A percentile compares a stretch with the other conserved stretches of the same genome.
Conservation (phyloP, 1,139 yeast genomes). For the Pichia sp. region DNA sequence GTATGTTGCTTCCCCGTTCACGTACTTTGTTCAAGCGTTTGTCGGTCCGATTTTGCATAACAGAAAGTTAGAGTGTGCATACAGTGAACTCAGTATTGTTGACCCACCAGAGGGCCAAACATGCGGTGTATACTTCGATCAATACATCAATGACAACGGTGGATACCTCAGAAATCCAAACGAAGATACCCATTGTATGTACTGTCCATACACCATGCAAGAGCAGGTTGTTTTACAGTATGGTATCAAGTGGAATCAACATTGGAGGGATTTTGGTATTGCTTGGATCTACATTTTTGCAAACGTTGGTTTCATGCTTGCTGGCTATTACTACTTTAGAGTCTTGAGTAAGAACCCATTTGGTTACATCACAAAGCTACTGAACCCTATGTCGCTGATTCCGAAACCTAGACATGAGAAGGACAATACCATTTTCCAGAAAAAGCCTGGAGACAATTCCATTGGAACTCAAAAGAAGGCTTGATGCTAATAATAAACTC, state of each 20-base stretch:
- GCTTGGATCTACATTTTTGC: constrained; percentile 48
- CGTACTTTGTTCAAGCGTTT: constrained; percentile 50
- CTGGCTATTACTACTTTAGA: constrained; percentile 15
- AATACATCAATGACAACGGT: constrained; percentile 29
- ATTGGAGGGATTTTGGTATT: constrained; percentile 66
- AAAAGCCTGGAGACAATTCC: constrained; percentile 29
- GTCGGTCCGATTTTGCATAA: constrained; percentile 46
- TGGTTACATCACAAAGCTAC: constrained; percentile 2
- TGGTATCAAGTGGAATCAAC: constrained; percentile 37
- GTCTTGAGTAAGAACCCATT: constrained; percentile 8
- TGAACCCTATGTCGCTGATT: constrained; percentile 8
- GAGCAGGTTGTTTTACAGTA: constrained; percentile 44
- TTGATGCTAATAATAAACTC: no score
- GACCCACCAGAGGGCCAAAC: constrained; percentile 49
- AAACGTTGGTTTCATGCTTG: constrained; percentile 29
- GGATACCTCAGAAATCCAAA: constrained; percentile 51
- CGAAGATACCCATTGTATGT: constrained; percentile 46
- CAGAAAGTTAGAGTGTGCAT: constrained; percentile 44
- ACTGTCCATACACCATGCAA: constrained; percentile 48
- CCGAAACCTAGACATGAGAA: constrained; percentile 31
- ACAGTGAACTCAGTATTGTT: constrained; percentile 42
- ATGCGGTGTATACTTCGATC: constrained; percentile 44
- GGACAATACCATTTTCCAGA: constrained; percentile 30
- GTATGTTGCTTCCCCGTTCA: constrained; percentile 62
- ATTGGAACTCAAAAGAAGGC: constrained; percentile 12